These are phyloP conservation scores for Lentinula lateritia DNA, from an alignment of 768 basidiomycete species.

Conservation along the genomic window DNA sequence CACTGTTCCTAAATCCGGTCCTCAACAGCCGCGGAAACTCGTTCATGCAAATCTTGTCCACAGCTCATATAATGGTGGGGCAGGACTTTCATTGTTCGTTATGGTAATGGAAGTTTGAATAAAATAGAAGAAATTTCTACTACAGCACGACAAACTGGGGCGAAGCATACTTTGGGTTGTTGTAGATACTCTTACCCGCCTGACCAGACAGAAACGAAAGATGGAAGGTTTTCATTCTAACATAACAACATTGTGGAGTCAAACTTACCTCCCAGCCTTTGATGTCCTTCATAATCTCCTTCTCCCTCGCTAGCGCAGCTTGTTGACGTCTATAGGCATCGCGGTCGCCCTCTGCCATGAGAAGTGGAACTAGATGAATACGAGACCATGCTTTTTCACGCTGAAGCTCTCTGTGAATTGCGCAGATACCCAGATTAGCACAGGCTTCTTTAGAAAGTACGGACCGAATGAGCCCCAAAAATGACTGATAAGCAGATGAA, in stretches of 20 bases:
- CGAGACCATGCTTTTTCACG: constrained; percentile 95
- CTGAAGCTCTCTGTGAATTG: constrained; percentile 71
- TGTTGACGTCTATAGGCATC: constrained; percentile 77
- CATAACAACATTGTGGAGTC: constrained; percentile 2
- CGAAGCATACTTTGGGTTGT: constrained; percentile 65
- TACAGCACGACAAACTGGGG: constrained; percentile 29
- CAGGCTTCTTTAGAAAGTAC: constrained; percentile 25
- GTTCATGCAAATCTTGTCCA: background rate
- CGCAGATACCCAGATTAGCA: constrained; percentile 20
- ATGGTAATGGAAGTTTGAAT: background rate
- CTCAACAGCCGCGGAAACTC: background rate
- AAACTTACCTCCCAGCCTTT: constrained; percentile 80
- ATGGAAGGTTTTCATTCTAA: background rate
- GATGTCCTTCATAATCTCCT: constrained; percentile 93
- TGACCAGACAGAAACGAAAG: constrained; percentile 25
- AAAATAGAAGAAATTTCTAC: constrained; percentile 3
- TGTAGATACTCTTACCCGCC: constrained; percentile 85
- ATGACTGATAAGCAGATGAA: constrained; percentile 36
- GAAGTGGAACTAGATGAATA: constrained; percentile 87
- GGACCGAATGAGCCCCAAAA: constrained; percentile 29
- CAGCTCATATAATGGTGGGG: background rate
- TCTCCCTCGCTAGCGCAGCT: constrained; percentile 74
- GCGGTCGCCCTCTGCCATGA: constrained; percentile 92
- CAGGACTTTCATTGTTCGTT: no score
- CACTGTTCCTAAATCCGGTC: constrained; percentile 2